A percentile compares a stretch with the other conserved stretches of the same genome.
phyloP scores from a whole-genome alignment of 2,329 filamentous ascomycete species.

The Chaetomiaceae sp. region DNA sequence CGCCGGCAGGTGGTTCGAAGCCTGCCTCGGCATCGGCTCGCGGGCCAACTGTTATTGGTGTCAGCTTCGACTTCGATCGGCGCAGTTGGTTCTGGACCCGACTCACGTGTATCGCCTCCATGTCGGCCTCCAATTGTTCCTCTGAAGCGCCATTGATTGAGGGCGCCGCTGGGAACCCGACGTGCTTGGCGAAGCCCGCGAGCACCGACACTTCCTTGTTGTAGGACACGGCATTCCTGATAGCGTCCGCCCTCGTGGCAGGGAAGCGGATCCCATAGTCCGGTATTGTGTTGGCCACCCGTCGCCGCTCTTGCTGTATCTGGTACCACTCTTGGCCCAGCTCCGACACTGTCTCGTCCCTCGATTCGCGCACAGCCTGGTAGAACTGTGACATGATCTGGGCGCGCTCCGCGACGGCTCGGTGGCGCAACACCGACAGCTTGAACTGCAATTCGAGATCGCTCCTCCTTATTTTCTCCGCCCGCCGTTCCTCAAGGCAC shows the following conservation, averaged over 20 bases:
- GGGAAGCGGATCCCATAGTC: conserved; percentile 82
- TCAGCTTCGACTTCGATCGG: conserved; percentile 14
- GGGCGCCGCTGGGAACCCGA: conserved; percentile 94
- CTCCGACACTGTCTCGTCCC: conserved; percentile 73
- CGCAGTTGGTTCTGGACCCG: background rate
- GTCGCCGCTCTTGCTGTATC: conserved; percentile 74
- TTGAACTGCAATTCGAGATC: conserved; percentile 70
- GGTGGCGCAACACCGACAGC: conserved; percentile 65
- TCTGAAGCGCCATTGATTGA: conserved; percentile 68
- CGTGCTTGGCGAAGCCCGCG: conserved; percentile 86
- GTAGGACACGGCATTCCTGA: conserved; percentile 83
- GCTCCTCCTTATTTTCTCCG: conserved; percentile 75
- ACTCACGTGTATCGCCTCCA: conserved; percentile 84
- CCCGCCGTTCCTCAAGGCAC: conserved; percentile 75
- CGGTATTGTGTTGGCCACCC: conserved; percentile 68
- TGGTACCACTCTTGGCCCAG: conserved; percentile 90
- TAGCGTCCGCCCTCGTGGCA: conserved; percentile 68
- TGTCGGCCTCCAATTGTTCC: conserved; percentile 76
- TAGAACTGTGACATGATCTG: conserved; percentile 89
- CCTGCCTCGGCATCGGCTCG: conserved; percentile 19
- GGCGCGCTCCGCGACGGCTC: conserved; percentile 74
- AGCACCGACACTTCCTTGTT: conserved; percentile 92
- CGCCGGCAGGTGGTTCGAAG: conserved; percentile 11
- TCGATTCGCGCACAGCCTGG: conserved; percentile 76
- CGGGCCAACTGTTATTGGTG: conserved; percentile 31